Evolutionary conservation across 768 basidiomycete species (phyloP).

Genomic region (Chalciporus pseudorubinellus): DNA sequence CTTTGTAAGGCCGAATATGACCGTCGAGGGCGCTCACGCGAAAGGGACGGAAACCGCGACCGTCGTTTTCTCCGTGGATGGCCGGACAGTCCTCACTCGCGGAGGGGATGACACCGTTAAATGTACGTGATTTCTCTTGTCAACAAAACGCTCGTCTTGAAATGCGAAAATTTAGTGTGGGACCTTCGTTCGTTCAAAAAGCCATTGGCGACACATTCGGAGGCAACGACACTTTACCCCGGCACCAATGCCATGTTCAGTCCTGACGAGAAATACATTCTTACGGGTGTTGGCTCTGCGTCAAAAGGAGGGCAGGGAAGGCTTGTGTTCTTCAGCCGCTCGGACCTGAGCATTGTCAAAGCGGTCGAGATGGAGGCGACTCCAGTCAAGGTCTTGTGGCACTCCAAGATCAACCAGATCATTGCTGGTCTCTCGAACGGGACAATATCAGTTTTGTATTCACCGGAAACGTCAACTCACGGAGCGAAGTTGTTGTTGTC

Average conservation of each 20-base stretch:
- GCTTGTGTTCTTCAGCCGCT: conserved; percentile 70
- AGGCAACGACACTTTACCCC: conserved; percentile 77
- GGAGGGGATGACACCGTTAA: conserved; percentile 97
- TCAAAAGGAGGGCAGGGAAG: conserved; percentile 67
- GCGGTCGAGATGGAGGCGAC: conserved; percentile 67
- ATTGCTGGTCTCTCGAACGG: conserved; percentile 86
- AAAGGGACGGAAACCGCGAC: conserved; percentile 88
- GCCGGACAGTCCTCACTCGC: conserved; percentile 78
- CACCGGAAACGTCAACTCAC: conserved; percentile 83
- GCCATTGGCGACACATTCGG: conserved; percentile 67
- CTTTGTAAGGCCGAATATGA: conserved; percentile 87
- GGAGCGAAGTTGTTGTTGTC: conserved; percentile 88
- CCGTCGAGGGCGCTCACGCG: conserved; percentile 81
- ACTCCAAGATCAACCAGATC: conserved; percentile 96
- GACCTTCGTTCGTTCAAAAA: conserved; percentile 89
- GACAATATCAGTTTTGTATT: conserved; percentile 87
- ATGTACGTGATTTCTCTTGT: conserved; percentile 52
- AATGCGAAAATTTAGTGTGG: conserved; percentile 65
- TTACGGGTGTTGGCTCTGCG: conserved; percentile 77
- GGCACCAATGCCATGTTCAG: conserved; percentile 94
- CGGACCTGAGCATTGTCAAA: conserved; percentile 66
- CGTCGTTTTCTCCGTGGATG: conserved; percentile 85
- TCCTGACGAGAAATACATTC: conserved; percentile 85
- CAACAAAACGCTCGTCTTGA: conserved; percentile 2
- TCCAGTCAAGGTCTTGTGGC: conserved; percentile 92